A percentile compares a stretch with the other conserved stretches of the same genome.
Conservation (phyloP, 1,139 yeast genomes). For the Geotrichum candidum region DNA sequence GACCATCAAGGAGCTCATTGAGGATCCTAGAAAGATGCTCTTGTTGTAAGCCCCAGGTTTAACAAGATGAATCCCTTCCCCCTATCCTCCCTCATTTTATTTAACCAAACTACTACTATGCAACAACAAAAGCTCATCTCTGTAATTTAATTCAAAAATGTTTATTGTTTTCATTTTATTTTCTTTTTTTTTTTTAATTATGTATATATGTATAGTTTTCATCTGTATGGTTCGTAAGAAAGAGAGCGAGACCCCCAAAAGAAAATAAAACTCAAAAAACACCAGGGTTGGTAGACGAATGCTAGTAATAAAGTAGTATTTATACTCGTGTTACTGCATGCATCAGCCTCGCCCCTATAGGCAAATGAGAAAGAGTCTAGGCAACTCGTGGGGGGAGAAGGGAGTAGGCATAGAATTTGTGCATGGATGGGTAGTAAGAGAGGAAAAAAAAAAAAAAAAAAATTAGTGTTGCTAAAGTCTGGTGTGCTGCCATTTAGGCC, state of each 20-base stretch:
- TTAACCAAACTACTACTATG: neutral
- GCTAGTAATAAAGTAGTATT: no score
- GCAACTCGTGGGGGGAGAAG: no score
- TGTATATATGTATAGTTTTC: neutral
- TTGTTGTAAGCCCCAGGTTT: slow-evolving; percentile 43
- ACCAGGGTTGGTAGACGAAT: no score
- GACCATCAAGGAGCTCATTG: slow-evolving; percentile 92
- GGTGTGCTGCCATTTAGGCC: neutral
- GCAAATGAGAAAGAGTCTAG: no score
- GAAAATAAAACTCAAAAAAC: no score
- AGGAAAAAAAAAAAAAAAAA: no score
- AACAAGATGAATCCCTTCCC: neutral
- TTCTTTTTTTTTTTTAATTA: neutral
- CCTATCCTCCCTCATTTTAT: neutral
- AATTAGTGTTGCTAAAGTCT: no score
- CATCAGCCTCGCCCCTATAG: no score
- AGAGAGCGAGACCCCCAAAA: neutral
- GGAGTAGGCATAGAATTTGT: no score
- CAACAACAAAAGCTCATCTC: neutral
- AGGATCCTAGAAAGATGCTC: slow-evolving; percentile 98
- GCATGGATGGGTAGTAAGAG: no score
- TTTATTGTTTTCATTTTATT: neutral
- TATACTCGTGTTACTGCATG: no score
- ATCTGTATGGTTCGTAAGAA: neutral
- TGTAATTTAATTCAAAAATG: neutral